Conservation (phyloP, 1,284 basidiomycete genomes). For the Hortiboletus rubellus region DNA sequence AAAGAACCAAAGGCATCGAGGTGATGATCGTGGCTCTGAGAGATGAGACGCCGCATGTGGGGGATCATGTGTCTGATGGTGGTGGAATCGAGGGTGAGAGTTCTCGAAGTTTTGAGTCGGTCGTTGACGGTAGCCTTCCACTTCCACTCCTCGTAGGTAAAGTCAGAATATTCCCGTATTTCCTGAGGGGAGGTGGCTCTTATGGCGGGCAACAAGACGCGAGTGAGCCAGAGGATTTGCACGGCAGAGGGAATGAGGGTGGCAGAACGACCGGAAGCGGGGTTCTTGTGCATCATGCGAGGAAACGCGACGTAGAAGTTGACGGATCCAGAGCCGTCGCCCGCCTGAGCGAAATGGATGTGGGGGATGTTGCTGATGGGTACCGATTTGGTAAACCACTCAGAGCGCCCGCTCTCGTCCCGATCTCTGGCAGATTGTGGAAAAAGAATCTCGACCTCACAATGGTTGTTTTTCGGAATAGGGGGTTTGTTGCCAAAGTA, state of each 20-base stretch:
- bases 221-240: neutral
- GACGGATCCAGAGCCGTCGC: conserved; percentile 3
- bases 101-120: conserved; percentile 3
- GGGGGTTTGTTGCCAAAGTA: conserved; percentile 6
- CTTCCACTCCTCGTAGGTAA: conserved; percentile 15
- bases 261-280: neutral
- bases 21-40: neutral
- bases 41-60: neutral
- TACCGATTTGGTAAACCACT: conserved; percentile 9
- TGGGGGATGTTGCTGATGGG: conserved; percentile 9
- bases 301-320: conserved; percentile 13
- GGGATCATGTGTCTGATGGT: conserved; percentile 1
- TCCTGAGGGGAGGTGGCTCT: conserved; percentile 1
- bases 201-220: conserved; percentile 9
- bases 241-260: conserved; percentile 5
- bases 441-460: conserved; percentile 4
- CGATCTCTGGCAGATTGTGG: neutral
- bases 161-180: conserved; percentile 7
- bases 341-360: conserved; percentile 1
- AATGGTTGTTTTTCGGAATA: conserved; percentile 12
- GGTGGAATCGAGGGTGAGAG: conserved; percentile 2
- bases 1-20: conserved; percentile 7
- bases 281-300: conserved; percentile 10
- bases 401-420: neutral
- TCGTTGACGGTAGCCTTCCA: conserved; percentile 12